Evolutionary conservation across 106 monocot genomes (phyloP), one percentile per base, ranked within the genome.

Genomic region (Gastrodia elata): DNA sequence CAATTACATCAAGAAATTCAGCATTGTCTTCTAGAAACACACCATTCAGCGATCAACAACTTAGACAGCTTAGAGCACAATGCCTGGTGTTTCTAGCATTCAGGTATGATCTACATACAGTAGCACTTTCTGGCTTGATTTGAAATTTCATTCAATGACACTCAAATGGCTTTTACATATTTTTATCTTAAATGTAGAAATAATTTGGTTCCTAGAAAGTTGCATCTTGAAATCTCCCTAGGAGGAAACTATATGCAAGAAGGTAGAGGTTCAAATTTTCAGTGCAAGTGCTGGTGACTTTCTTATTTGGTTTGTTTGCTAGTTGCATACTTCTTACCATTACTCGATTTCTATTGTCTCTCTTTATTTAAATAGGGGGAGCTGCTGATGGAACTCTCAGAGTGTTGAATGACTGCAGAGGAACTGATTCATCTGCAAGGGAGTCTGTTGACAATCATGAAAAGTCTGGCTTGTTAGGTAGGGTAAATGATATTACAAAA

Each of bases 41-140:
- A 84, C 98, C 93, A 30, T 99, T 99, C 68, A 93, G 84, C 75
- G 98, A 99, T 55, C 98, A 91, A 7, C 98, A 99, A 72, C 73
- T 99, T 79, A 99, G 91, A 71, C 98, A 99, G 79, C 93, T 99
- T 76, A 91, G 98, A 82, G 98, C 98, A 1, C 98, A 99, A 75
- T 99, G 98, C 77, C 89, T 99, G 68, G 93, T 99, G 39, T 99
- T 99, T 83, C 86, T 99, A 71, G 98, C 98, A 82, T 99, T 99
- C 83, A 93, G 98, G 98, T 73, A 84, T 84, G 80, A 41, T 71
- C 36, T 41, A 2, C 28, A 38, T 71, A 25, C 36, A 44, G 18
- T 15, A 52, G 8, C 18, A 56, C 3, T 36, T 4, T 38, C 38
- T 9, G 15, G 24, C n/a, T 1, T 67, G 67, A 18, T 37, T 6